Conservation (phyloP, 257 asterid species). For the Lithospermum erythrorhizon region DNA sequence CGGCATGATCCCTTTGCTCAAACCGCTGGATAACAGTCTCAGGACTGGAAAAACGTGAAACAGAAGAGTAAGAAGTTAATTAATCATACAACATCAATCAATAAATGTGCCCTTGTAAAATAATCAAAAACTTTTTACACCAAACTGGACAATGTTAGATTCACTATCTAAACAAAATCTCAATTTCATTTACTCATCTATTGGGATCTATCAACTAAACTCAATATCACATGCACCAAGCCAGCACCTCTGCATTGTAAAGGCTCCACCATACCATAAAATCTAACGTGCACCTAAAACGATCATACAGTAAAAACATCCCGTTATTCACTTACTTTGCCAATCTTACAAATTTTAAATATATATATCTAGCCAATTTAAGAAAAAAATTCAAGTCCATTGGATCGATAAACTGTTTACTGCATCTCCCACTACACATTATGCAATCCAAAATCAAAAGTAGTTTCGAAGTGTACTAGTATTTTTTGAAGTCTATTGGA, state of each 20-base stretch:
- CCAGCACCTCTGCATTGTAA: not conserved
- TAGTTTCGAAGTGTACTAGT: not conserved
- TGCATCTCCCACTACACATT: not conserved
- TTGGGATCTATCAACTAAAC: not conserved
- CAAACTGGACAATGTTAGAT: no score
- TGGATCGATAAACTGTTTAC: no score
- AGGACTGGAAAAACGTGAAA: slow-evolving; percentile 45
- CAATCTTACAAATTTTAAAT: not conserved
- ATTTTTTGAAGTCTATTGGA: no score
- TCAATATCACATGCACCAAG: not conserved
- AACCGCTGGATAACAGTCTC: slow-evolving; percentile 90
- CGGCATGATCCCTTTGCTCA: slow-evolving; percentile 85
- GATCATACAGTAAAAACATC: not conserved
- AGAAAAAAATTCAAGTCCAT: not conserved
- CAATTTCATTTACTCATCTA: not conserved
- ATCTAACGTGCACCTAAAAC: not conserved
- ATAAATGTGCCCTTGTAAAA: no score
- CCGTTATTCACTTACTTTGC: not conserved
- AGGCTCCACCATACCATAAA: not conserved
- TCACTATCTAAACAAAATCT: not conserved
- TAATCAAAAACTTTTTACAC: no score
- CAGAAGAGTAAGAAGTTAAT: not conserved
- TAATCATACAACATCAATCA: no score
- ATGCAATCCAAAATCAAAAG: not conserved
- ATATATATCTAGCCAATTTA: not conserved